Percentiles rank a stretch among this genome's conserved stretches.
phyloP scores from a whole-genome alignment of 208 protist genomes.

The Sergeia podlipaevii region DNA sequence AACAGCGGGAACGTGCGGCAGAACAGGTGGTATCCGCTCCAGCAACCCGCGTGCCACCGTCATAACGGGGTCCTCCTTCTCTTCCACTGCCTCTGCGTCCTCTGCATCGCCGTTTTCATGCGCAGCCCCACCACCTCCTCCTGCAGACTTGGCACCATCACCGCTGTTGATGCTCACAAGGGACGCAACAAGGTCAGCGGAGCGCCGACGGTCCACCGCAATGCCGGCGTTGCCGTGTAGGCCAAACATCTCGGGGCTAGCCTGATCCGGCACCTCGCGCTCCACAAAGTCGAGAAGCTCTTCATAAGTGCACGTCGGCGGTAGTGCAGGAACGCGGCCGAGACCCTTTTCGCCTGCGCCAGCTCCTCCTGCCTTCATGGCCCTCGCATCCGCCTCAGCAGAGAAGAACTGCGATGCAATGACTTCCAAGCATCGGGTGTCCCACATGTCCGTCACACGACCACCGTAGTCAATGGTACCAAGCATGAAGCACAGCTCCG shows the following conservation, averaged over 20 bases:
- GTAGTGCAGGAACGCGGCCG: conserved; percentile 46
- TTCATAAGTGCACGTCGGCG: conserved; percentile 34
- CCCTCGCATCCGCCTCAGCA: conserved; percentile 23
- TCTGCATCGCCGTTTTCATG: conserved; percentile 26
- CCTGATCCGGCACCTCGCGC: conserved; percentile 51
- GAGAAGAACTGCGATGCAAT: conserved; percentile 78
- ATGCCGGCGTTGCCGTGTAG: conserved; percentile 95
- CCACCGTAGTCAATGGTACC: conserved; percentile 94
- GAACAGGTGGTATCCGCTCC: conserved; percentile 48
- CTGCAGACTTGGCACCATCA: conserved; percentile 5
- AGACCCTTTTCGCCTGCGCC: conserved; percentile 39
- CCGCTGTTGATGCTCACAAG: conserved; percentile 51
- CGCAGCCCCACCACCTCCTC: conserved; percentile 30
- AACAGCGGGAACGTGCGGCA: conserved; percentile 37
- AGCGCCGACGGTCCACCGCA: conserved; percentile 66
- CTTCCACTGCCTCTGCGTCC: conserved; percentile 20
- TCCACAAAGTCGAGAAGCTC: conserved; percentile 56
- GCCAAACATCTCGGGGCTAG: conserved; percentile 89
- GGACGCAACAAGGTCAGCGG: conserved; percentile 31
- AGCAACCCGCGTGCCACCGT: conserved; percentile 43
- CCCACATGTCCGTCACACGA: conserved; percentile 91
- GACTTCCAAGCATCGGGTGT: conserved; percentile 75
- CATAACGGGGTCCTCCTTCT: conserved; percentile 33
- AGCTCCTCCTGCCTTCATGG: conserved; percentile 16
- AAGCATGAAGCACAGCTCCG: conserved; percentile 88